Percentiles rank a stretch among this genome's conserved stretches.
phyloP scores from a whole-genome alignment of 306 rosid genomes.

The Vigna reflexopilosa region DNA sequence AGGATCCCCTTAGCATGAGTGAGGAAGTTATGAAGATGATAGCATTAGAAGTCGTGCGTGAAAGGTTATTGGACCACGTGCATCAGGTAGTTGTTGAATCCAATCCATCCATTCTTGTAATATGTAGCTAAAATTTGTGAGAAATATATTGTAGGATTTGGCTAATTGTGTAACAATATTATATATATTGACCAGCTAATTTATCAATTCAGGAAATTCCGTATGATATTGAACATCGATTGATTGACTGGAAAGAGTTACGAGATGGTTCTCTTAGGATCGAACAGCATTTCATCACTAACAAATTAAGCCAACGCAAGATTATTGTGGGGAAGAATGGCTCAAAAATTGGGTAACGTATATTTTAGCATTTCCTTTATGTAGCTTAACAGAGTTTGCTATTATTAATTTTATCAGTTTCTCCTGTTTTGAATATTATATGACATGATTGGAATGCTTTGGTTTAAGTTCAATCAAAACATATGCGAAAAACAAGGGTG shows the following conservation, averaged over 20 bases:
- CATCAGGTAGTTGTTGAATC: conserved; percentile 74
- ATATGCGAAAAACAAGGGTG: background rate
- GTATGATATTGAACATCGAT: conserved; percentile 79
- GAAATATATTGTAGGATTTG: conserved; percentile 5
- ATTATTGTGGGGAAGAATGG: conserved; percentile 95
- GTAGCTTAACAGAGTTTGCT: background rate
- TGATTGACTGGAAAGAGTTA: conserved; percentile 92
- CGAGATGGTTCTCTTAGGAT: conserved; percentile 92
- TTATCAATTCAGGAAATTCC: conserved; percentile 83
- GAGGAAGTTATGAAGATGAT: conserved; percentile 93
- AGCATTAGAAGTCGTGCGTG: conserved; percentile 94
- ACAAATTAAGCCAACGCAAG: conserved; percentile 85
- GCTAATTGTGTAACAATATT: conserved; percentile 29
- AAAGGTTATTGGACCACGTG: conserved; percentile 88
- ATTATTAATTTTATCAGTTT: background rate
- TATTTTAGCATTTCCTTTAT: conserved; percentile 12
- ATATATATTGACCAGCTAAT: conserved; percentile 26
- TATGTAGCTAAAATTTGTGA: conserved; percentile 19
- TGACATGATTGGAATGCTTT: conserved; percentile 5
- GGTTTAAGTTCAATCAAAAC: conserved; percentile 30
- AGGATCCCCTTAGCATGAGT: conserved; percentile 80
- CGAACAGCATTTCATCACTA: conserved; percentile 85
- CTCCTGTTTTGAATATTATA: conserved; percentile 3
- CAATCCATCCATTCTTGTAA: background rate
- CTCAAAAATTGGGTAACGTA: conserved; percentile 87